These are phyloP conservation scores for Ajuga reptans DNA, from an alignment of 305 asterid species.

Conservation along the genomic window DNA sequence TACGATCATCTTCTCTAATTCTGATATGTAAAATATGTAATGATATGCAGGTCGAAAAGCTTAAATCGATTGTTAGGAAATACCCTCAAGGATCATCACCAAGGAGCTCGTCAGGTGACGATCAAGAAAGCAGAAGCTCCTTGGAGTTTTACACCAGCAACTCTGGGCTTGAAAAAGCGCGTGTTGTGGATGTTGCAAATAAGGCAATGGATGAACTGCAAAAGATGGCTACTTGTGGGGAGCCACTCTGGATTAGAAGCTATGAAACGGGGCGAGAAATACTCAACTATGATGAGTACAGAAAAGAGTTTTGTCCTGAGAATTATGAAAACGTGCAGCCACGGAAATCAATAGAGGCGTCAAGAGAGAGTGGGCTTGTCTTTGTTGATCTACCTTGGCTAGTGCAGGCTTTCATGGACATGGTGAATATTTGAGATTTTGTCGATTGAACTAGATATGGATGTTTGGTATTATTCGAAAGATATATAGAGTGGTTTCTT, in stretches of 20 bases:
- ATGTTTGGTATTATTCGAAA: not conserved
- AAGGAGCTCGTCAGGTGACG: slow-evolving; percentile 39
- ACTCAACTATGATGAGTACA: slow-evolving; percentile 82
- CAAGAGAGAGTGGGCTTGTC: slow-evolving; percentile 56
- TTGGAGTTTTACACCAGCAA: slow-evolving; percentile 32
- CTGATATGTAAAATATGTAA: not conserved
- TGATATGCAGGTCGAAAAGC: slow-evolving; percentile 58
- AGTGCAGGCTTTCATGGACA: slow-evolving; percentile 70
- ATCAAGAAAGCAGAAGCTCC: slow-evolving; percentile 42
- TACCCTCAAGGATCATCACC: slow-evolving; percentile 42
- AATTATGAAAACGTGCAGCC: slow-evolving; percentile 20
- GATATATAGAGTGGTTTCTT: not conserved
- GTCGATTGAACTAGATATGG: no score
- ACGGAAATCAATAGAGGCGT: slow-evolving; percentile 58
- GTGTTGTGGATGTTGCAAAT: slow-evolving; percentile 38
- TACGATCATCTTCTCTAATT: not conserved
- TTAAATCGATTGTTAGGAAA: slow-evolving; percentile 38
- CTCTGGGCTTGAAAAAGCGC: slow-evolving; percentile 39
- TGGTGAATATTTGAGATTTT: slow-evolving; percentile 29
- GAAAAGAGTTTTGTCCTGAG: slow-evolving; percentile 33
- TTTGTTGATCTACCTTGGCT: slow-evolving; percentile 56
- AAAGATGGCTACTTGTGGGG: slow-evolving; percentile 55
- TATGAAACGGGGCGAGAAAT: slow-evolving; percentile 72
- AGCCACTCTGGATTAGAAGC: slow-evolving; percentile 72
- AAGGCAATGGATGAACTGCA: slow-evolving; percentile 50